Conservation (phyloP, 345 rosid species). For the Salix koriyanagi region DNA sequence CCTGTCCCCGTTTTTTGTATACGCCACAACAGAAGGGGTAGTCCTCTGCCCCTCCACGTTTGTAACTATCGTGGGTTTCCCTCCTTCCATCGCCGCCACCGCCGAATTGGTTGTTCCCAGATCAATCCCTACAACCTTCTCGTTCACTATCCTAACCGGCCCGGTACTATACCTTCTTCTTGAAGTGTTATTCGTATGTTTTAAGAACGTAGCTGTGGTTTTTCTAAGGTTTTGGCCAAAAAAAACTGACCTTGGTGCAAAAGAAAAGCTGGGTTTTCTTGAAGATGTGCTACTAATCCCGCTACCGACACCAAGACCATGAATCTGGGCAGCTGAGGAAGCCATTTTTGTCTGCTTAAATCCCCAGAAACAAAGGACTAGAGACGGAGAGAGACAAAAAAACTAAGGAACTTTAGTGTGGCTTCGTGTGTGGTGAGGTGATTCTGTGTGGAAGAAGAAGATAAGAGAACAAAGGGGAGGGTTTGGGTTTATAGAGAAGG, state of each 20-base stretch:
- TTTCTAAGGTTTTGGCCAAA: constrained; percentile 46
- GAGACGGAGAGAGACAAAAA: background rate
- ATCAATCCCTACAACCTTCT: constrained; percentile 95
- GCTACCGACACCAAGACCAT: constrained; percentile 50
- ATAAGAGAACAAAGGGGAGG: constrained; percentile 16
- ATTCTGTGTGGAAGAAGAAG: constrained; percentile 4
- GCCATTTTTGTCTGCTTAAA: constrained; percentile 41
- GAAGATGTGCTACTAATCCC: constrained; percentile 30
- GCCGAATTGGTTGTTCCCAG: constrained; percentile 96
- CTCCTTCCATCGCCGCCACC: constrained; percentile 99
- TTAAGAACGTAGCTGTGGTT: constrained; percentile 41
- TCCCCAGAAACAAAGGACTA: background rate
- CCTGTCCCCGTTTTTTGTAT: constrained; percentile 80
- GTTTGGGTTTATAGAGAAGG: constrained; percentile 14
- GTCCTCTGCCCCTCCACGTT: constrained; percentile 98
- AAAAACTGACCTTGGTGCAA: constrained; percentile 39
- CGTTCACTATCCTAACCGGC: constrained; percentile 63
- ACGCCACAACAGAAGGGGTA: constrained; percentile 95
- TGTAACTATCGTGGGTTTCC: constrained; percentile 92
- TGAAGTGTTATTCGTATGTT: constrained; percentile 16
- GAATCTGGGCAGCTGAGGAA: constrained; percentile 69
- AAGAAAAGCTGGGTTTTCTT: constrained; percentile 22
- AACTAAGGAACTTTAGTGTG: background rate
- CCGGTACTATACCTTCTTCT: constrained; percentile 45
- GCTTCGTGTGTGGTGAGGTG: background rate